A percentile compares a stretch with the other conserved stretches of the same genome.
Conservation (phyloP, 768 basidiomycete genomes). For the Tricholoma saponaceum region DNA sequence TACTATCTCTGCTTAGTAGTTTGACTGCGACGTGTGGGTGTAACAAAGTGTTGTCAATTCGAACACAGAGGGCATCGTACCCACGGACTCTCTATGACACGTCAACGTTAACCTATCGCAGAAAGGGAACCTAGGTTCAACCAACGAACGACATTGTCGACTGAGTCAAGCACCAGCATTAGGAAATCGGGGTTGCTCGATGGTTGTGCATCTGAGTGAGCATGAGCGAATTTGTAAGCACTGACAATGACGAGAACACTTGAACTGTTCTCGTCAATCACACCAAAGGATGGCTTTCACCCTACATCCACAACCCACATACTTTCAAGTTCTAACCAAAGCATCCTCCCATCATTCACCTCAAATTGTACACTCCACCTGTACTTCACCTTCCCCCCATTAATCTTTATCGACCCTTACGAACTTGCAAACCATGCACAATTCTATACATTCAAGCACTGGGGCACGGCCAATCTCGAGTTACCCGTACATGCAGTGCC, state of each 20-base stretch:
- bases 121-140: too few relatives aligned
- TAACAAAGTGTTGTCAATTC: too few relatives aligned
- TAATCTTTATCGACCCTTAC: conserved; percentile 45
- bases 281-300: conserved; percentile 35
- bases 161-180: too few relatives aligned
- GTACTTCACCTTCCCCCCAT: conserved; percentile 34
- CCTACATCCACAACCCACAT: conserved; percentile 29
- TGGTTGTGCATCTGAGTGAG: too few relatives aligned
- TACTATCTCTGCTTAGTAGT: too few relatives aligned
- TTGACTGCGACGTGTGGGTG: too few relatives aligned
- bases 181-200: too few relatives aligned
- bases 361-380: conserved; percentile 35
- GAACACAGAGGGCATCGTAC: too few relatives aligned
- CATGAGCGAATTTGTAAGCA: too few relatives aligned
- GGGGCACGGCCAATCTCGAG: conserved; percentile 43
- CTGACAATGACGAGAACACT: conserved; percentile 2
- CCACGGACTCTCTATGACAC: too few relatives aligned
- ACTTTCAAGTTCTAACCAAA: conserved; percentile 8
- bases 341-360: neutral
- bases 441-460: conserved; percentile 36
- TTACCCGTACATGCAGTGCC: conserved; percentile 39
- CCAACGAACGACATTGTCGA: too few relatives aligned
- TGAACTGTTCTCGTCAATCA: conserved; percentile 21
- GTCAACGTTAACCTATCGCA: too few relatives aligned
- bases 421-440: conserved; percentile 36